Percentiles rank a stretch among this genome's conserved stretches.
Evolutionary conservation across 768 basidiomycete species (phyloP).

Genomic region (Mrakia blollopis): DNA sequence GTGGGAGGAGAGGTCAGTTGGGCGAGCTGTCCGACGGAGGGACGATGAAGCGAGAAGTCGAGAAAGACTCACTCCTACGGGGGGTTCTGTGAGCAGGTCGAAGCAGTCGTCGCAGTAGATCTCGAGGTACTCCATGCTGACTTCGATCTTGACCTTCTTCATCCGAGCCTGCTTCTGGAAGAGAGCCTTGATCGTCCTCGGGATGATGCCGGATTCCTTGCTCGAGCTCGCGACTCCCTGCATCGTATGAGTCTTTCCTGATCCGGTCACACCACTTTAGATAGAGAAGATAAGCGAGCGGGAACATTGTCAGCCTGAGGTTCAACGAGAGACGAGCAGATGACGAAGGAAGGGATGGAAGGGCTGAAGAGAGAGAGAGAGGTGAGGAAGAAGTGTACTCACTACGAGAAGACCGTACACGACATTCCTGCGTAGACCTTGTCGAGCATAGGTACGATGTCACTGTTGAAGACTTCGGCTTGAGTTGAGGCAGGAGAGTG

Average conservation of each 20-base stretch:
- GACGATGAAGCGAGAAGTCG: not conserved
- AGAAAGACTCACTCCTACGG: conserved; percentile 9
- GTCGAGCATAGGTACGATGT: conserved; percentile 72
- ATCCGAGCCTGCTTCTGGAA: conserved; percentile 35
- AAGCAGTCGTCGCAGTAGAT: conserved; percentile 71
- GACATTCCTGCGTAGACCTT: conserved; percentile 65
- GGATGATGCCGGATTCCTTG: conserved; percentile 75
- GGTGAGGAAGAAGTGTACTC: conserved; percentile 72
- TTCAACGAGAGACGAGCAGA: not conserved
- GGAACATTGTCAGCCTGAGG: not conserved
- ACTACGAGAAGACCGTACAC: conserved; percentile 52
- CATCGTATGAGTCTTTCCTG: conserved; percentile 61
- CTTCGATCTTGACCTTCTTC: conserved; percentile 41
- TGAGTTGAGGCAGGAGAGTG: conserved; percentile 50
- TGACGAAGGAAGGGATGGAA: not conserved
- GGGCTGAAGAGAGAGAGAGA: not conserved
- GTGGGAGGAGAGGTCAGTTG: conserved; percentile 26
- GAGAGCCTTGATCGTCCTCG: conserved; percentile 64
- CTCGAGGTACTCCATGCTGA: conserved; percentile 52
- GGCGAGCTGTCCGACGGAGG: conserved; percentile 5
- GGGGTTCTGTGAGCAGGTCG: conserved; percentile 71
- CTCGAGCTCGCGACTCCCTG: conserved; percentile 58
- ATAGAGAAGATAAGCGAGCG: not conserved
- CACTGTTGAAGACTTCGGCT: conserved; percentile 68
- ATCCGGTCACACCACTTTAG: not conserved